Evolutionary conservation across 768 basidiomycete genomes (phyloP), one percentile per base, ranked within the genome.

Genomic region (Lyophyllum decastes): DNA sequence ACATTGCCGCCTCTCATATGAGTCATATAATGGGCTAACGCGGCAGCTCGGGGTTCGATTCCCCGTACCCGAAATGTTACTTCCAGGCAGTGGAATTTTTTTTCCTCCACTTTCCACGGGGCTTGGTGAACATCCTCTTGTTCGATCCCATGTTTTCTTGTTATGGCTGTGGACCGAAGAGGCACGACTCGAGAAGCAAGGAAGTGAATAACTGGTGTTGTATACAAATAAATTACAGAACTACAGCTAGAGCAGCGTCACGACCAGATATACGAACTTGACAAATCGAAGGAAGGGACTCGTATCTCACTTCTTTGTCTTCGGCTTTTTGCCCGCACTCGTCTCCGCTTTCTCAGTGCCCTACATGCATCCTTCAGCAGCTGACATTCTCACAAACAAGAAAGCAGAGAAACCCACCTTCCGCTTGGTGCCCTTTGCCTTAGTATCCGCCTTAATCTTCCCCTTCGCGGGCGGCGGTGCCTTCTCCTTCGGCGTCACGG

Each of bases 401-500:
- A 22, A 0, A 46, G 61, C 12, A 27, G 41, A 25, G 21, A 46
- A 19, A 54, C 21, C 16, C 41, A 57, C 57, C 82, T 88, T 92
- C 55, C 83, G 83, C 57, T 80, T 82, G 25, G 74, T 72, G 14
- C 76, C 76, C 60, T 76, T 77, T 35, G 59, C 70, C 67, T 76
- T 81, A 57, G 66, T 64, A 50, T 71, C 72, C 19, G 68, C 70
- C 61, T 77, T 79, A 35, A 71, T 69, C 60, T 74, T 77, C 24
- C 72, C 73, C 16, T 72, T 73, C 25, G 62, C 65, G 30, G 68
- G 61, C 14, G 68, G 61, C 14, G 69, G 65, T 35, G 69, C 67
- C 40, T 78, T 82, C 41, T 85, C 81, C 54, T 85, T 83, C 5
- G 84, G 76, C 66, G 90, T 86, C 11, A 86, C 84, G 0, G 88